Conservation (phyloP, 2,329 filamentous ascomycete species). For the Periglandula ipomoeae region DNA sequence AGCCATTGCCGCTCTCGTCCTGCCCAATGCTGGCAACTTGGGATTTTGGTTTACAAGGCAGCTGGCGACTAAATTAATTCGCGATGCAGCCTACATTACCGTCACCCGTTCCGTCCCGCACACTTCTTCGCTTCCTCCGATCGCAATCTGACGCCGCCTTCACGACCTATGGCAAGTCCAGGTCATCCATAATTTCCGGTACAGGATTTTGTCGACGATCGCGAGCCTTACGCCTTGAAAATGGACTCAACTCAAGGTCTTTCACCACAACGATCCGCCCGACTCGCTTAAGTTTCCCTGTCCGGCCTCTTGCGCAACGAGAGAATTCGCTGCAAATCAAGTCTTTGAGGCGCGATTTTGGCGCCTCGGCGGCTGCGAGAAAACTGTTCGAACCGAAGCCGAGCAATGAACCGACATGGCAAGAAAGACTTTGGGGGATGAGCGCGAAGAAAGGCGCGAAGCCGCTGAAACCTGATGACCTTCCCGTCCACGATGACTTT, state of each 20-base stretch:
- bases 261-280: background rate
- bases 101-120: slow-evolving; percentile 40
- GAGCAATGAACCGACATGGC: slow-evolving; percentile 29
- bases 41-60: too few relatives aligned
- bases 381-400: slow-evolving; percentile 13
- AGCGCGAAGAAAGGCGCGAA: slow-evolving; percentile 26
- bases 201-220: slow-evolving; percentile 13
- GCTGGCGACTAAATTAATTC: slow-evolving; percentile 3
- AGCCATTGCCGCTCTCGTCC: slow-evolving; percentile 8
- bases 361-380: slow-evolving; percentile 18
- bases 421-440: slow-evolving; percentile 39
- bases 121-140: slow-evolving; percentile 63
- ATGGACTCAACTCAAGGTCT: background rate
- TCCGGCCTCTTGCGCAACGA: background rate
- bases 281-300: background rate
- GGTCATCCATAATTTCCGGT: slow-evolving; percentile 6
- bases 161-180: slow-evolving; percentile 28
- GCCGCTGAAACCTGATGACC: slow-evolving; percentile 46
- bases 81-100: slow-evolving; percentile 37
- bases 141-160: slow-evolving; percentile 56
- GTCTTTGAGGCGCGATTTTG: slow-evolving; percentile 11
- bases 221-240: slow-evolving; percentile 7
- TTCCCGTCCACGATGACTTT: slow-evolving; percentile 50
- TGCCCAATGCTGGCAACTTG: slow-evolving; percentile 10
- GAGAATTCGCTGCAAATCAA: background rate